phyloP scores from a whole-genome alignment of 257 asterid genomes.

The Ilex aquifolium region DNA sequence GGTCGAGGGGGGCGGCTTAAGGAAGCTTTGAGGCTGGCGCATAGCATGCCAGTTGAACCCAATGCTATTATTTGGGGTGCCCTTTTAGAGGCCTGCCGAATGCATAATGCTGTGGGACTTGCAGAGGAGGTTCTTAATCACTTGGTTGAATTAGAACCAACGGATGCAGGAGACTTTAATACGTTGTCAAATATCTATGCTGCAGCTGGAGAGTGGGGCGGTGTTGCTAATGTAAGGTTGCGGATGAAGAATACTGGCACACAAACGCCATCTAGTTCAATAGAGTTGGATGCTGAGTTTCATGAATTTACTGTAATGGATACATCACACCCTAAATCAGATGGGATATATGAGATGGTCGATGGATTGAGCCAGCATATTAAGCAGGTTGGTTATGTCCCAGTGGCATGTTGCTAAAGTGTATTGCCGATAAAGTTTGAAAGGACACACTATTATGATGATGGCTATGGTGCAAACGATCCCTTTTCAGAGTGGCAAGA shows the following conservation, averaged over 20 bases:
- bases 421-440: not conserved
- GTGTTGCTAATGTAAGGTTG: slow-evolving; percentile 50
- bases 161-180: slow-evolving; percentile 36
- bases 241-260: slow-evolving; percentile 36
- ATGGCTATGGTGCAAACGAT: not conserved
- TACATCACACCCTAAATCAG: slow-evolving; percentile 52
- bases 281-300: slow-evolving; percentile 44
- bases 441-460: not conserved
- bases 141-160: slow-evolving; percentile 42
- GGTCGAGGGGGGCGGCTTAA: slow-evolving; percentile 72
- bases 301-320: slow-evolving; percentile 71
- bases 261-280: slow-evolving; percentile 35
- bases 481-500: not conserved
- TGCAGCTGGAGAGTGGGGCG: slow-evolving; percentile 59
- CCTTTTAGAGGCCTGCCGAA: slow-evolving; percentile 67
- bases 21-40: slow-evolving; percentile 58
- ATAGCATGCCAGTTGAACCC: slow-evolving; percentile 71
- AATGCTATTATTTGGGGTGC: slow-evolving; percentile 71
- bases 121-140: slow-evolving; percentile 44
- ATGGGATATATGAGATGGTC: slow-evolving; percentile 45
- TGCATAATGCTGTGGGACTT: slow-evolving; percentile 42
- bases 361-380: slow-evolving; percentile 49
- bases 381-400: slow-evolving; percentile 29
- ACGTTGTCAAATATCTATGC: slow-evolving; percentile 55
- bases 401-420: slow-evolving; percentile 12